Evolutionary conservation across 306 rosid species (phyloP), one percentile per base, ranked within the genome.

Genomic region (Clitoria ternatea): DNA sequence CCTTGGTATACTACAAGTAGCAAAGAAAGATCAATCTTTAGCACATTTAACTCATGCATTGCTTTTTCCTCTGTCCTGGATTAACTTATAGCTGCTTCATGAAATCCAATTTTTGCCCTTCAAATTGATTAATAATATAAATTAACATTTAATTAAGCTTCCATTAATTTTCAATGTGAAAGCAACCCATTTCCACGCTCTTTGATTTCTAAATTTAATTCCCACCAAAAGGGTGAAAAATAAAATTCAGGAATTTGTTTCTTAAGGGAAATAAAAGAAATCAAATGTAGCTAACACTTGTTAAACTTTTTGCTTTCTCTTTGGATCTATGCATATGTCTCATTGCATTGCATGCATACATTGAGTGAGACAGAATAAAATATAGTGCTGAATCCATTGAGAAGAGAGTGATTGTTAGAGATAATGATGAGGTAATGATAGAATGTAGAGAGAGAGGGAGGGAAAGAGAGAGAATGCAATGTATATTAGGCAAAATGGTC

Each of bases 371-470:
- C 71, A 64, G 61, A 73, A 52, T 27, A 42, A 85, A 77, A 79
- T 73, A 60, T 64, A 70, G 77, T 73, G 77, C 40, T 76, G 79
- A 79, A 73, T 82, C 77, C 73, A 70, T 77, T 67, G 80, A 27
- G 83, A 78, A 27, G 83, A 78, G 80, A 66, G 69, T 69, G 83
- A 82, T 79, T 79, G 81, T 66, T 69, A 69, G 37, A 45, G 77
- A 75, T 57, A 74, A 78, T 85, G 79, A 82, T 82, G 84, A 85
- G 80, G 77, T 52, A 79, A 79, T 81, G 84, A 83, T 84, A 55
- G 64, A 36, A 74, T 40, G 15, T 29, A 27, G 81, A 70, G 50
- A 42, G 65, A 45, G 9, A 19, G 53, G 12, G 3, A 7, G 22
- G 15, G 23, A 14, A 36, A 40, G 67, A 22, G 42, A 26, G 61